Conservation (phyloP, 305 asterid genomes). For the Euphrasia arctica region DNA sequence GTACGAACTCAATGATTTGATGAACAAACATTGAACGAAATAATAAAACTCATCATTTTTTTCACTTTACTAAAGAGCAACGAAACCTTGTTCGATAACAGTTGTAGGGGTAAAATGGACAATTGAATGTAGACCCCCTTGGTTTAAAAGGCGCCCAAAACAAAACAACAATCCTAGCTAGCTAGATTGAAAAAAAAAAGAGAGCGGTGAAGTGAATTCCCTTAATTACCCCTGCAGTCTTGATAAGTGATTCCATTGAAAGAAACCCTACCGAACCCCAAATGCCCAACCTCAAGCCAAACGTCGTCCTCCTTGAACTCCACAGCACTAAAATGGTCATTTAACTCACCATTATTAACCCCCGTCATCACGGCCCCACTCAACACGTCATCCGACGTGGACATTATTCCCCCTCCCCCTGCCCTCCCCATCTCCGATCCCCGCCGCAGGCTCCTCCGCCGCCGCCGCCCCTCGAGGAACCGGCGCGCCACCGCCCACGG, state of each 20-base stretch:
- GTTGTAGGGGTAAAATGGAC: slow-evolving; percentile 28
- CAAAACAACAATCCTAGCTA: background rate
- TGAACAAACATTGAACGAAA: no score
- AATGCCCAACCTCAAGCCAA: slow-evolving; percentile 59
- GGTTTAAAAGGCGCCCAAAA: background rate
- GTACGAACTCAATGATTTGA: no score
- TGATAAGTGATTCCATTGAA: slow-evolving; percentile 56
- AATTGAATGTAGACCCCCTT: background rate
- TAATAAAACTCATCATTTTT: slow-evolving; percentile 4
- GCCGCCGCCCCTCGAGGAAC: slow-evolving; percentile 39
- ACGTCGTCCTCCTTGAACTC: slow-evolving; percentile 50
- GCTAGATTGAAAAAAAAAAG: background rate
- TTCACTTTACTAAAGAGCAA: slow-evolving; percentile 10
- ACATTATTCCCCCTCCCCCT: slow-evolving; percentile 19
- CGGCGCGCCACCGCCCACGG: slow-evolving; percentile 79
- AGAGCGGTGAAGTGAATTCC: background rate
- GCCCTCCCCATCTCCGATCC: slow-evolving; percentile 26
- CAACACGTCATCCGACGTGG: slow-evolving; percentile 38
- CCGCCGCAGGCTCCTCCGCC: slow-evolving; percentile 24
- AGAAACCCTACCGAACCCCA: slow-evolving; percentile 94
- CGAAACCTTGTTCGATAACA: slow-evolving; percentile 1
- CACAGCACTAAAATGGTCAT: slow-evolving; percentile 45
- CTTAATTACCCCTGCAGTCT: slow-evolving; percentile 33
- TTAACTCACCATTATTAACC: slow-evolving; percentile 27
- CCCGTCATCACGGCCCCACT: slow-evolving; percentile 18